Base-by-base conservation (phyloP, 805 yeast species). In the Candida vaughaniae region DNA sequence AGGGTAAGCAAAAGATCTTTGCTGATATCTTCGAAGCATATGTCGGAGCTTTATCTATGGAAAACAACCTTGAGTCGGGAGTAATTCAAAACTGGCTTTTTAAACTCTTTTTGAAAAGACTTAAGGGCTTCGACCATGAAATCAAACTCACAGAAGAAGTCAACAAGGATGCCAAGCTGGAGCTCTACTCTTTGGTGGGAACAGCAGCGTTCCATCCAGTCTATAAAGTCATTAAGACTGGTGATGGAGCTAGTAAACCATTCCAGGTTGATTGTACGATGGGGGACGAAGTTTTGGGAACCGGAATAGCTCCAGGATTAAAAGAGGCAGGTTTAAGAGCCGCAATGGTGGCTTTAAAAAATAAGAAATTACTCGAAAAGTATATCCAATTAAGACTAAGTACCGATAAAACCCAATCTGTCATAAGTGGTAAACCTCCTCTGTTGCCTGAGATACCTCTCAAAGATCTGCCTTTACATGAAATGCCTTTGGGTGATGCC, bases 1-100 rank as follows among this genome's bases (percentile, higher is more conserved):
- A 66, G 22, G 85, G 86, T 6, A 77, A 73, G 41, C 75, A 75
- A 45, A 93, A 93, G 54, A 66, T 85, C 3, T 75, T 74, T 52
- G 96, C 98, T 0, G 99, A 91, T 67, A 79, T 85, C 0, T 86
- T 91, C 55, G 99, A 93, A 61, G 96, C 98, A 0, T 91, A 91
- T 48, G 72, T 93, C 31, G 98, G 96, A 5, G 99, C 95, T 0
- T 59, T 91, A 22, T 73, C 74, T 6, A 66, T 77, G 16, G 95
- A 85, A 45, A 65, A 74, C 27, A 63, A 62, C 9, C 58, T 63
- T 12, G 75, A 78, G 42, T 62, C 74, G 33, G 55, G 64, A 2
- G 69, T 59, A 16, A 71, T 84, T 5, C 71, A 72, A 45, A 58
- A 65, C 9, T 85, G 91, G 91, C 53, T 85, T 18, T 49, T 56